Conservation (phyloP, 2,329 filamentous ascomycete species). For the Lasiodiplodia gonubiensis region DNA sequence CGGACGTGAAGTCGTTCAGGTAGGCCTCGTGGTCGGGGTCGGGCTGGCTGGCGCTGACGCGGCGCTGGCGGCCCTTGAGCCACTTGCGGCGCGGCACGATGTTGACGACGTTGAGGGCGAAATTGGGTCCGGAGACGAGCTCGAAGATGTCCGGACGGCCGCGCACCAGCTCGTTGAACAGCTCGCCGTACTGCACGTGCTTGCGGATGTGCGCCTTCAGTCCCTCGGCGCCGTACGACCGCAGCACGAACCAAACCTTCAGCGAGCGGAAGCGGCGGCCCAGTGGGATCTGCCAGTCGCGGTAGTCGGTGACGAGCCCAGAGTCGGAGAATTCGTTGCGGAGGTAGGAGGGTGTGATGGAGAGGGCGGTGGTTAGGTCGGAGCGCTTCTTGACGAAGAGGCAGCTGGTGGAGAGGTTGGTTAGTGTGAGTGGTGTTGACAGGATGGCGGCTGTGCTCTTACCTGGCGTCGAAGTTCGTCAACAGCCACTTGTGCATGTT, state of each 20-base stretch:
- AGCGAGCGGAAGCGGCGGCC: conserved; percentile 85
- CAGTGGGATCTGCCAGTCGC: conserved; percentile 96
- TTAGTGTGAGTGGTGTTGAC: neutral
- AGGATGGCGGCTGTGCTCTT: conserved; percentile 18
- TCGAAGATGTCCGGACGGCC: conserved; percentile 72
- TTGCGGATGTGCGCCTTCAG: conserved; percentile 74
- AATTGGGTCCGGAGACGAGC: conserved; percentile 74
- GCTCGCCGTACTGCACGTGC: conserved; percentile 71
- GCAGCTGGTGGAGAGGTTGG: conserved; percentile 57
- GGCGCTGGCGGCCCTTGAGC: conserved; percentile 27
- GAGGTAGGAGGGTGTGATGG: conserved; percentile 81
- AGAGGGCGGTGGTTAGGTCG: conserved; percentile 79
- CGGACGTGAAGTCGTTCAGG: conserved; percentile 41
- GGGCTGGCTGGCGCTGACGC: conserved; percentile 33
- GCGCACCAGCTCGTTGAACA: conserved; percentile 67
- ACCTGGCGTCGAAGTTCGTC: conserved; percentile 82
- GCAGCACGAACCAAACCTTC: conserved; percentile 94
- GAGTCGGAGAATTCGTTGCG: conserved; percentile 80
- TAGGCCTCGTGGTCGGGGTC: conserved; percentile 42
- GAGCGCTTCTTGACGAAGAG: conserved; percentile 77
- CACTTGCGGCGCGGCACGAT: conserved; percentile 54
- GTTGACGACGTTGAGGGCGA: conserved; percentile 80
- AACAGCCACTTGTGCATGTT: conserved; percentile 99
- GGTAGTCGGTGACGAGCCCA: conserved; percentile 89
- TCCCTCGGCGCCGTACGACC: conserved; percentile 79